Evolutionary conservation across 352 stramenopile genomes (phyloP), one percentile per base, ranked within the genome.

Genomic region (Phytophthora europaea): DNA sequence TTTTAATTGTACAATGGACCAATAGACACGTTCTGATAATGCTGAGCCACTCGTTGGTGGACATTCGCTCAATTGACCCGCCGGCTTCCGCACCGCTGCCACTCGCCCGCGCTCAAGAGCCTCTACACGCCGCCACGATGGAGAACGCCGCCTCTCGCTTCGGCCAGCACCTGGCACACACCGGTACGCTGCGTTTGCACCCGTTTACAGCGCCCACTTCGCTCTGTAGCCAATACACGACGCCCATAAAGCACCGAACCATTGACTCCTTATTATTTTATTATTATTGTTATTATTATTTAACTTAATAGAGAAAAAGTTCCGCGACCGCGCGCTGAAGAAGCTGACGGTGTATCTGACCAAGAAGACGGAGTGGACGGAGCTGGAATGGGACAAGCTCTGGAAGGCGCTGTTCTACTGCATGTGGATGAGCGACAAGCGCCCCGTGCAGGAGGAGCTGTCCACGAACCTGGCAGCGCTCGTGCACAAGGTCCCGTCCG

Each of bases 391-490:
- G 85, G 89, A 96, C 80, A 96, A 96, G 78, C 86, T 96, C 61
- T 96, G 89, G 89, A 96, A 94, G 72, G 89, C 89, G 76, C 84
- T 96, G 8, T 96, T 95, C 70, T 96, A 96, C 77, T 96, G 89
- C 78, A 94, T 96, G 87, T 96, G 89, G 89, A 96, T 96, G 89
- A 94, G 87, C 73, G 89, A 96, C 85, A 96, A 96, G 76, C 88
- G 84, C 10, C 79, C 79, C 20, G 82, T 96, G 12, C 89, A 96
- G 73, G 80, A 94, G 43, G 89, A 96, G 70, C 72, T 96, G 51
- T 85, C 87, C n/a, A 73, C 77, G 13, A 94, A 87, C 64, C 67
- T 96, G 31, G 80, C 89, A 33, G 36, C 43, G 47, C 67, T 96
- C 8, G 73, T 94, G 56, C 87, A 94, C 70, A 78, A 73, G 40